Base-by-base conservation (phyloP, 1,284 basidiomycete genomes). In the Moesziomyces antarcticus region DNA sequence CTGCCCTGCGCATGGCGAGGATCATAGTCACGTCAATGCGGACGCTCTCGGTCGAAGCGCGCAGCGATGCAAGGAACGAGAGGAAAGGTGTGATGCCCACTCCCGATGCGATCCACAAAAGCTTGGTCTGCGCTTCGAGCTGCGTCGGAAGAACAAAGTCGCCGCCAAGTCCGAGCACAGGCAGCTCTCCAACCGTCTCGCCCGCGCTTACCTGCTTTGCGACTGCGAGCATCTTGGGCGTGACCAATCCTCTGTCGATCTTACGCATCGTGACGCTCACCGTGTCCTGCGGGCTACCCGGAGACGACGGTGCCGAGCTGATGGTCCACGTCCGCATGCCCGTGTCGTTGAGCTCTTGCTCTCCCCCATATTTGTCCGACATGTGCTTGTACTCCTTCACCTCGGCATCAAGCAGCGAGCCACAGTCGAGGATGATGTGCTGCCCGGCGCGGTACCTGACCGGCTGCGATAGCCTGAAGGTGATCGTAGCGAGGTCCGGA, bases 341-440 rank as follows among this genome's bases (percentile, higher is more conserved):
- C 3, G 48, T 30, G 41, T 74, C 72, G 50, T 74, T 74, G 13
- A 74, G 52, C 41, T 74, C 72, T 27, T 60, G 54, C 25, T 74
- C 72, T 8, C 72, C 72, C 5, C 66, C 66, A 13, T 20, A 22
- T n/a, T 63, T 62, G 18, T 65, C 56, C 20, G 66, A 60, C 72
- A 70, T 74, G 52, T 74, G 72, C 18, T 65, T 62, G 50, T 74
- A 74, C 58, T 62, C 51, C 40, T 56, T 66, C 18, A 70, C 61
- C 9, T 56, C 44, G 2, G 57, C 16, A 30, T 58, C 54, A 22
- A 69, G 51, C 10, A 69, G 35, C 22, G 48, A 51, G 33, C 43
- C 33, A 44, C 66, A 69, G 47, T 74, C 72, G 14, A 74, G 50
- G 46, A 74, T 74, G 13, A 70, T 30, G 48, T 74, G 66, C 49